phyloP scores from a whole-genome alignment of 345 rosid species.

The Eucalyptus cladocalyx region DNA sequence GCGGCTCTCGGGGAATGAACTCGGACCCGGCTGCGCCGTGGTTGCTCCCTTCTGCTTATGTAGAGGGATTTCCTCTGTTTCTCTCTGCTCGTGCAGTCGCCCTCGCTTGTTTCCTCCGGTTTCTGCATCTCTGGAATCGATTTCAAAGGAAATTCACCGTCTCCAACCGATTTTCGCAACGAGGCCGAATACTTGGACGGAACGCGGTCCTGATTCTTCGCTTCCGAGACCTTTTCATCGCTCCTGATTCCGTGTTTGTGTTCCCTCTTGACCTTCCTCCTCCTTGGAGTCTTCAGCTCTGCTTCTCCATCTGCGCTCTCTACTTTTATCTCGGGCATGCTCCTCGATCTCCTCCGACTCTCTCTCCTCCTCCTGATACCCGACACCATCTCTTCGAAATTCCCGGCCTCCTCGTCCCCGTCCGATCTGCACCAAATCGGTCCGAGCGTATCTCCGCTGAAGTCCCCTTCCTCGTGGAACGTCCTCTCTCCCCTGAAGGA shows the following conservation, averaged over 20 bases:
- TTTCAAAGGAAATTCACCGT: constrained; percentile 2
- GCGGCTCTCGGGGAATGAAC: constrained; percentile 48
- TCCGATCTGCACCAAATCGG: constrained; percentile 17
- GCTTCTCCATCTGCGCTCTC: background rate
- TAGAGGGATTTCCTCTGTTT: constrained; percentile 63
- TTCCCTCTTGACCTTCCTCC: constrained; percentile 11
- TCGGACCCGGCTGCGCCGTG: constrained; percentile 29
- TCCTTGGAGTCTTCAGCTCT: constrained; percentile 51
- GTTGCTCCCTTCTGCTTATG: constrained; percentile 36
- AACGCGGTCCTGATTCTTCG: background rate
- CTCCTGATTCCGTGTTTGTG: background rate
- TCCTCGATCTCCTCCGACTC: constrained; percentile 7
- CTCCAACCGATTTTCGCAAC: constrained; percentile 27
- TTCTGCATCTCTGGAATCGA: background rate
- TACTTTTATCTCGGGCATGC: background rate
- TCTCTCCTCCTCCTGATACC: constrained; percentile 29
- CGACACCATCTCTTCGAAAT: constrained; percentile 31
- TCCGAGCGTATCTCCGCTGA: background rate
- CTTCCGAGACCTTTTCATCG: background rate
- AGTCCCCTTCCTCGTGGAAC: background rate
- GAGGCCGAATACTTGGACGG: background rate
- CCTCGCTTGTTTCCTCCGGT: background rate
- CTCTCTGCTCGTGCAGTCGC: constrained; percentile 29
- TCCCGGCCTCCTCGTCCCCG: constrained; percentile 15
- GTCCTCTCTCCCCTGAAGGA: constrained; percentile 30